Conservation (phyloP, 495 filamentous ascomycete genomes). For the Penicillium malachiteum region DNA sequence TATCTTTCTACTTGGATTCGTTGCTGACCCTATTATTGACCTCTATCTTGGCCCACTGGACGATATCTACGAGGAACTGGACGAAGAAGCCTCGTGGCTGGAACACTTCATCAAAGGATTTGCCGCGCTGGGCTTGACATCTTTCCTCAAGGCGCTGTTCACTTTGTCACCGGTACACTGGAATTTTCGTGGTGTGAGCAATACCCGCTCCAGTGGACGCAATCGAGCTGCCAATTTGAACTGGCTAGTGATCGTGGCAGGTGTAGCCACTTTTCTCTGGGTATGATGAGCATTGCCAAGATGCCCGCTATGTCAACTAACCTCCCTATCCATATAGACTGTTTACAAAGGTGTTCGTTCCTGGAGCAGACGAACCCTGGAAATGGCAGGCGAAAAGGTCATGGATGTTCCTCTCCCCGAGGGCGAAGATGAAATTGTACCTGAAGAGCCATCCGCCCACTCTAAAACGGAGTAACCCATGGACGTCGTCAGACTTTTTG, state of each 20-base stretch:
- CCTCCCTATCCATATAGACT: conserved; percentile 49
- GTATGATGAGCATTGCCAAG: conserved; percentile 51
- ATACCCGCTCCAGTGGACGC: conserved; percentile 62
- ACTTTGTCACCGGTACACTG: conserved; percentile 72
- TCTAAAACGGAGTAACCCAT: conserved; percentile 22
- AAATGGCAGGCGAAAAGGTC: conserved; percentile 74
- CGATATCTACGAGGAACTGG: conserved; percentile 32
- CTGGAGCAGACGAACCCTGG: conserved; percentile 65
- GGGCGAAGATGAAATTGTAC: conserved; percentile 49
- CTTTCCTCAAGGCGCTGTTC: conserved; percentile 79
- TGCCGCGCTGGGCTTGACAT: conserved; percentile 77
- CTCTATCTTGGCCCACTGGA: conserved; percentile 75
- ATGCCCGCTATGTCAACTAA: conserved; percentile 6
- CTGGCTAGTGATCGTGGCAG: conserved; percentile 75
- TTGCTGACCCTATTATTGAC: conserved; percentile 91
- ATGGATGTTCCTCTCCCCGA: conserved; percentile 79
- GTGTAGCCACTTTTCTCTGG: conserved; percentile 76
- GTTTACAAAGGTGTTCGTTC: conserved; percentile 75
- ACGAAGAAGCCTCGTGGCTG: conserved; percentile 57
- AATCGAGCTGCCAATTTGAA: conserved; percentile 72
- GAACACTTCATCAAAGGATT: conserved; percentile 88
- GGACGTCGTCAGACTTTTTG: not conserved
- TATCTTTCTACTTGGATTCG: conserved; percentile 79
- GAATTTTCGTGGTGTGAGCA: conserved; percentile 50
- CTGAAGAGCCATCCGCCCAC: conserved; percentile 5